Evolutionary conservation across 2,329 filamentous ascomycete genomes (phyloP).

Genomic region (Ceratocystis lukuohia): DNA sequence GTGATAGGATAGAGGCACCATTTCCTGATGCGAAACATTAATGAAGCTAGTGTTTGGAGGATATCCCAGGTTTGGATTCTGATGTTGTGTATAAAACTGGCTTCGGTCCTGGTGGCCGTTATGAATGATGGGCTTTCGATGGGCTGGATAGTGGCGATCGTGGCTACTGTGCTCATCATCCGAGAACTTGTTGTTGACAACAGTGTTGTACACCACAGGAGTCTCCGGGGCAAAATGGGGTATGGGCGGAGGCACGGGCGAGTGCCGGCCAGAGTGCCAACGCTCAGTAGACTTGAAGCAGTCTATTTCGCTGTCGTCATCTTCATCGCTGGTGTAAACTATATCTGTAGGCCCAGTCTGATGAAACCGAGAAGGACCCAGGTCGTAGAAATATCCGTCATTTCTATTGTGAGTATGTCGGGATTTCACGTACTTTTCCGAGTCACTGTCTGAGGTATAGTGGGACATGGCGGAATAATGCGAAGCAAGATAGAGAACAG

Average conservation of each 20-base stretch:
- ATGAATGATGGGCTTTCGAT: background rate
- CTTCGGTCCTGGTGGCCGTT: background rate
- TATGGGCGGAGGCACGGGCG: background rate
- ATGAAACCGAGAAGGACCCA: conserved; percentile 4
- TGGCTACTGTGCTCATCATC: conserved; percentile 7
- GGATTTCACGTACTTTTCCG: background rate
- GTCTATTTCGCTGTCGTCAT: conserved; percentile 4
- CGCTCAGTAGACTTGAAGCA: background rate
- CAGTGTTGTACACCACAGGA: conserved; percentile 11
- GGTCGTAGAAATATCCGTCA: background rate
- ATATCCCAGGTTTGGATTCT: background rate
- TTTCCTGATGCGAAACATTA: background rate
- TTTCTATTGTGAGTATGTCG: background rate
- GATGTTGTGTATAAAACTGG: background rate
- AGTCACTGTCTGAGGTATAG: background rate
- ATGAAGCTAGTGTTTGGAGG: background rate
- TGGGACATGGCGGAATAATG: background rate
- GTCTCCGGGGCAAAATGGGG: background rate
- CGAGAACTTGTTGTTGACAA: conserved; percentile 1
- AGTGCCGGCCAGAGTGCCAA: background rate
- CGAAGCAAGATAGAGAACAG: background rate
- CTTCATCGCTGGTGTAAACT: background rate
- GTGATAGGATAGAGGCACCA: background rate
- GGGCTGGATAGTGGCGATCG: background rate
- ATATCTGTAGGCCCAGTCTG: conserved; percentile 9